Conservation (phyloP, 805 yeast genomes). For the Schizosaccharomyces lindneri region DNA sequence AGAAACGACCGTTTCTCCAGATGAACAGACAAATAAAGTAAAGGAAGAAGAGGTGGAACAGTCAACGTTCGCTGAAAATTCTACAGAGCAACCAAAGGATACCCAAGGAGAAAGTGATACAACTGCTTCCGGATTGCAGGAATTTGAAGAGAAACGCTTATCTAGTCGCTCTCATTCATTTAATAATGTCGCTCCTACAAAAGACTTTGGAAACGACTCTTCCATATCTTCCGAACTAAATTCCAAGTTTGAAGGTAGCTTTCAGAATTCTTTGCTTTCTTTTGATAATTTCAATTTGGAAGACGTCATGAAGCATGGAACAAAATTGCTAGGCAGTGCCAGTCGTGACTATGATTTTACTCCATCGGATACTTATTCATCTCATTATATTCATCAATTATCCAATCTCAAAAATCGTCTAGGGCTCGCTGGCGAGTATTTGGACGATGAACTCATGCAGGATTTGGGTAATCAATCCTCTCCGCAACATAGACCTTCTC, state of each 20-base stretch:
- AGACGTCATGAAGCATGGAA: slow-evolving; percentile 17
- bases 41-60: not conserved
- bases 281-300: slow-evolving; percentile 17
- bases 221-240: not conserved
- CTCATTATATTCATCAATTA: slow-evolving; percentile 26
- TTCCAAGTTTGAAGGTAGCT: not conserved
- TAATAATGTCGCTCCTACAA: not conserved
- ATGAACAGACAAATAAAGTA: not conserved
- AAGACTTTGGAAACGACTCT: not conserved
- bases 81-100: not conserved
- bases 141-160: not conserved
- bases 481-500: slow-evolving; percentile 2
- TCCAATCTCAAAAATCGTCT: slow-evolving; percentile 21
- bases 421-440: slow-evolving; percentile 20
- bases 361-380: slow-evolving; percentile 17
- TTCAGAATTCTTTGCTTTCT: slow-evolving; percentile 7
- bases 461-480: slow-evolving; percentile 14
- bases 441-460: slow-evolving; percentile 13
- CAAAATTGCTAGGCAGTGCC: slow-evolving; percentile 37
- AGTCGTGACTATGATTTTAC: slow-evolving; percentile 23
- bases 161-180: not conserved
- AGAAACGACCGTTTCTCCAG: not conserved
- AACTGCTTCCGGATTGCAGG: not conserved
- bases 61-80: not conserved
- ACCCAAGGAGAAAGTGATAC: not conserved